Base-by-base conservation (phyloP, 2,329 filamentous ascomycete genomes). In the Ophiostoma novo-ulmi region DNA sequence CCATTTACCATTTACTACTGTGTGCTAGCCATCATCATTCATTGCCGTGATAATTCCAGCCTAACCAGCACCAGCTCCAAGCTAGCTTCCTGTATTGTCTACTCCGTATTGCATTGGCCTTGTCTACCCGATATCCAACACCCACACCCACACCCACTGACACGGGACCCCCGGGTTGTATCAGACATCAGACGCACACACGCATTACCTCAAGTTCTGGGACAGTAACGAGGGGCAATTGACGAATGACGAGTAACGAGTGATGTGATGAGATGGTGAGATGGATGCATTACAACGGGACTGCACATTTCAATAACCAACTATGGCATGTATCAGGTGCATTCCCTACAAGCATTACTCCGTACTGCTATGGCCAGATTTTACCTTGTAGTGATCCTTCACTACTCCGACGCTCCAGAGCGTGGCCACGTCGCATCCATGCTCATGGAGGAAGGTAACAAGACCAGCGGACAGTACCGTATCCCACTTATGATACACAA, bases 391-490 rank as follows among this genome's bases (percentile, higher is more conserved):
- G 31, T 31, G 31, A 31, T 31, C 31, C 14, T 44, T 44, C 39
- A 44, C 11, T 17, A 44, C 39, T 44, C 39, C 39, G 10, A 20
- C 14, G 14, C 6, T 48, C 14, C 5, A 17, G 44, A 48, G 44
- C 44, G 44, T 58, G 52, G 61, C 61, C 35, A 64, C 35, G 61
- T 64, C 35, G 61, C 35, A 64, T 64, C 61, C 26, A 38, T 35
- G 7, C 61, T 64, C 35, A n/a, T 64, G 38, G 3, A 38, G 61
- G 61, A 64, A 64, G 61, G 61, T 39, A 20, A 36, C 58, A 64
- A 58, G 58, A 31, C 22, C 58, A 31, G 52, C 8, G 8, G n/a
- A n/a, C n/a, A 58, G 22, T 13, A 58, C 44, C n/a, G n/a, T 58
- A 26, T 14, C n/a, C 13, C 8, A 5, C 48, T 22, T 26, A 58